Conservation (phyloP, 2,329 filamentous ascomycete species). For the Calonectria ilicicola region DNA sequence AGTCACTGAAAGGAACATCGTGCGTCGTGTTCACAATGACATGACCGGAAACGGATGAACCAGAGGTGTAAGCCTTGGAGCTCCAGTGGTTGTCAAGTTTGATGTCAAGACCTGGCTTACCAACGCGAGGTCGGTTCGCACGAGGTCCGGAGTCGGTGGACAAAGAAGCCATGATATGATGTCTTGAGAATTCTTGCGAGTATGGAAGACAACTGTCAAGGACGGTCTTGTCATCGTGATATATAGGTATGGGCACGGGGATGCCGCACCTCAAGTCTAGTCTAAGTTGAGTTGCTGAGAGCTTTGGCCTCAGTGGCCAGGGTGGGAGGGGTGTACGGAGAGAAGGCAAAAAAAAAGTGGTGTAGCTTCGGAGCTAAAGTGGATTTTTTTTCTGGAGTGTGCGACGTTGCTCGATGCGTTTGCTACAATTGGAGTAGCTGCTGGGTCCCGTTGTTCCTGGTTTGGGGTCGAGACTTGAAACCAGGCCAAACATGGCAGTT, state of each 20-base stretch:
- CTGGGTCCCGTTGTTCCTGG: slow-evolving; percentile 18
- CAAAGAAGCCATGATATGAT: slow-evolving; percentile 41
- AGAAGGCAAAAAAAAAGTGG: slow-evolving; percentile 21
- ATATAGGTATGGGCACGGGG: slow-evolving; percentile 35
- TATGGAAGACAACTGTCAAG: slow-evolving; percentile 27
- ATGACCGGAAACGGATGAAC: slow-evolving; percentile 62
- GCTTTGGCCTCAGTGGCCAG: slow-evolving; percentile 9
- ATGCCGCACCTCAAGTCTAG: slow-evolving; percentile 29
- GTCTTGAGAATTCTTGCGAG: slow-evolving; percentile 30
- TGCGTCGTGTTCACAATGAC: slow-evolving; percentile 58
- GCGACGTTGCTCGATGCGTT: slow-evolving; percentile 19
- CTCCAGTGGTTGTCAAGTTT: slow-evolving; percentile 65
- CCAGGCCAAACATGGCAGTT: slow-evolving; percentile 12
- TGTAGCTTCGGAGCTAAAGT: slow-evolving; percentile 25
- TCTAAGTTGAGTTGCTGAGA: slow-evolving; percentile 28
- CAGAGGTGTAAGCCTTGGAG: slow-evolving; percentile 68
- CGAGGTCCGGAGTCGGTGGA: slow-evolving; percentile 39
- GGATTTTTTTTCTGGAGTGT: slow-evolving; percentile 14
- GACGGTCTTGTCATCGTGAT: slow-evolving; percentile 33
- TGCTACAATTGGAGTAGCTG: slow-evolving; percentile 16
- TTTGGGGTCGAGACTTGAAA: slow-evolving; percentile 11
- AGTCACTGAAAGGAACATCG: slow-evolving; percentile 61
- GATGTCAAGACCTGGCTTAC: slow-evolving; percentile 57
- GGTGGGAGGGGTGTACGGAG: slow-evolving; percentile 14
- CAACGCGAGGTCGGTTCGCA: slow-evolving; percentile 29